Percentiles rank a stretch among this genome's conserved stretches.
Conservation (phyloP, 768 basidiomycete genomes). For the Pleurotus sapidus region DNA sequence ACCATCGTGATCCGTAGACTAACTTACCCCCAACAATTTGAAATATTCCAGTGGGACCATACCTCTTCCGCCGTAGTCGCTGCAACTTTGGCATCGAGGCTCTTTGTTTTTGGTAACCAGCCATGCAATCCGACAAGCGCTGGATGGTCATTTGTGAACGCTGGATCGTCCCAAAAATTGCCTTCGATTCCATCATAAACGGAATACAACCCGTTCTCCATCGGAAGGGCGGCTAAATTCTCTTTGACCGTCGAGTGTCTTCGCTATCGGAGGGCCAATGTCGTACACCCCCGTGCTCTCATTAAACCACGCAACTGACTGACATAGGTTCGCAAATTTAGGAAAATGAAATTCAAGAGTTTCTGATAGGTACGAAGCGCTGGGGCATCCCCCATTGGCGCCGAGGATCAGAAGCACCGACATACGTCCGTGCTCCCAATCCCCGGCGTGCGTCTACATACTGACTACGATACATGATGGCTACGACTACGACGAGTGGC, state of each 20-base stretch:
- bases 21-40: slow-evolving; percentile 51
- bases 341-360: too few relatives aligned
- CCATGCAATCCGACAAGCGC: slow-evolving; percentile 54
- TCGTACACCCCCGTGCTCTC: slow-evolving; percentile 44
- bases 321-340: too few relatives aligned
- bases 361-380: too few relatives aligned
- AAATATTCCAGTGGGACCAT: slow-evolving; percentile 51
- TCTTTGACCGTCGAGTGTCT: slow-evolving; percentile 47
- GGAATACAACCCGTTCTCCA: slow-evolving; percentile 47
- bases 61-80: slow-evolving; percentile 52
- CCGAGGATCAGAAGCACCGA: too few relatives aligned
- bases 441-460: too few relatives aligned
- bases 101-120: slow-evolving; percentile 52
- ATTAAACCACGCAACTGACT: slow-evolving; percentile 55
- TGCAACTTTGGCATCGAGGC: slow-evolving; percentile 42
- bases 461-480: too few relatives aligned
- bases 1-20: slow-evolving; percentile 7
- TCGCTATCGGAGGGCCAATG: slow-evolving; percentile 62
- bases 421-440: too few relatives aligned
- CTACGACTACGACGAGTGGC: too few relatives aligned
- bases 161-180: slow-evolving; percentile 49
- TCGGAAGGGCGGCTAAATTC: slow-evolving; percentile 47
- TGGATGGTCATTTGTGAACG: slow-evolving; percentile 56
- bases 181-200: slow-evolving; percentile 54
- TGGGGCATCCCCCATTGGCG: too few relatives aligned